These are phyloP conservation scores for Irpex rosettiformis DNA, from an alignment of 1,284 basidiomycete species.

Conservation along the genomic window DNA sequence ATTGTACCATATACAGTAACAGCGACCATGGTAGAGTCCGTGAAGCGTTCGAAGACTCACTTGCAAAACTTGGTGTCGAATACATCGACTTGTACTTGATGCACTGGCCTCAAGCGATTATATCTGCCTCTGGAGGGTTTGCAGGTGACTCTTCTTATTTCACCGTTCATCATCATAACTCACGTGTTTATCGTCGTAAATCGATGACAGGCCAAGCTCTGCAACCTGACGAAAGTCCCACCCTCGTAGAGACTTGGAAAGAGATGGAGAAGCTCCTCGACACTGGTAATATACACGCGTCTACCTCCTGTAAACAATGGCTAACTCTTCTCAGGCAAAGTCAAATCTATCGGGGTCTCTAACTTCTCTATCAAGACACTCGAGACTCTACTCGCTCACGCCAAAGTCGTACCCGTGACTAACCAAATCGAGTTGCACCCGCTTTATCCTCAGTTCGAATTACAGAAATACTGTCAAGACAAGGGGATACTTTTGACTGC, in stretches of 20 bases:
- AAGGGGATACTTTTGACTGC: conserved; percentile 65
- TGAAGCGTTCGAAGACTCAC: conserved; percentile 50
- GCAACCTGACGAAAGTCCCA: conserved; percentile 43
- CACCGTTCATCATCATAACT: neutral
- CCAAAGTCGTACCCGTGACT: conserved; percentile 47
- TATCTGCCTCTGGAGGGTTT: conserved; percentile 14
- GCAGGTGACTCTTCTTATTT: conserved; percentile 3
- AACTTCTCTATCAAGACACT: conserved; percentile 64
- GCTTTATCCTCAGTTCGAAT: conserved; percentile 50
- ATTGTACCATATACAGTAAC: neutral
- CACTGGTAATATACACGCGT: no score
- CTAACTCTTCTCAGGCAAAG: conserved; percentile 28
- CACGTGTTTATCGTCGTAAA: no score
- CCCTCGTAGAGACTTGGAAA: conserved; percentile 51
- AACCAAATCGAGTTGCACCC: conserved; percentile 69
- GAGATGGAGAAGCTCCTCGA: conserved; percentile 54
- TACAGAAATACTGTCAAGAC: conserved; percentile 51
- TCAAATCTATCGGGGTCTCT: conserved; percentile 62
- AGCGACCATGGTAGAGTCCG: conserved; percentile 11
- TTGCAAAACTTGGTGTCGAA: conserved; percentile 52
- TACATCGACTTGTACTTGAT: conserved; percentile 75
- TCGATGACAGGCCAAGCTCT: conserved; percentile 25
- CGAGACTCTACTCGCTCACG: conserved; percentile 34
- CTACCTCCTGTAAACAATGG: no score
- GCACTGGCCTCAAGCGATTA: conserved; percentile 45